Percentiles rank a stretch among this genome's conserved stretches.
phyloP scores from a whole-genome alignment of 495 filamentous ascomycete species.

The Astrocystis sublimbata region DNA sequence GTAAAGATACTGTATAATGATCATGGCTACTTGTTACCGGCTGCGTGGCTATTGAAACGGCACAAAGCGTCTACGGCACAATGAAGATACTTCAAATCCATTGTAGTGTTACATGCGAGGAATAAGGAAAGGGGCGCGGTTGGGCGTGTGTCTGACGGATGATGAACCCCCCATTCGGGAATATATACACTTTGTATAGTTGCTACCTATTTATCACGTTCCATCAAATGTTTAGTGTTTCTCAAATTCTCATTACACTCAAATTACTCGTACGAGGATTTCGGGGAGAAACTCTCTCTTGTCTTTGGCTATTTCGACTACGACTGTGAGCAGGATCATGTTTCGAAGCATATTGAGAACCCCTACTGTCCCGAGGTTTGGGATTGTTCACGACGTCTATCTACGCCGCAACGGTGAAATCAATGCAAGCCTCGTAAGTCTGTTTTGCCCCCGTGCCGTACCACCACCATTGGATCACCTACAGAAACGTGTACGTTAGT shows the following conservation, averaged over 20 bases:
- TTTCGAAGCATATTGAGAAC: not conserved
- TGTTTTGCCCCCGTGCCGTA: slow-evolving; percentile 65
- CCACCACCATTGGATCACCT: slow-evolving; percentile 72
- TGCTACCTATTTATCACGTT: slow-evolving; percentile 28
- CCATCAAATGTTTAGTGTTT: slow-evolving; percentile 25
- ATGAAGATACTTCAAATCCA: slow-evolving; percentile 24
- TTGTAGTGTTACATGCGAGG: slow-evolving; percentile 30
- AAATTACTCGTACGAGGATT: not conserved
- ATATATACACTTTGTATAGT: slow-evolving; percentile 34
- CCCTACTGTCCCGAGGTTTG: not conserved
- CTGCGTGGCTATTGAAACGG: slow-evolving; percentile 11
- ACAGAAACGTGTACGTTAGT: slow-evolving; percentile 4
- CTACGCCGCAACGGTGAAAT: slow-evolving; percentile 58
- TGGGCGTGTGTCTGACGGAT: slow-evolving; percentile 31
- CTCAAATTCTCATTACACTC: slow-evolving; percentile 15
- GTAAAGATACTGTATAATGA: slow-evolving; percentile 23
- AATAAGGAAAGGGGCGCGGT: slow-evolving; percentile 22
- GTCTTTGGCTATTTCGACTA: slow-evolving; percentile 1
- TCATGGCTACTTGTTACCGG: slow-evolving; percentile 1
- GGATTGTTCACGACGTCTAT: not conserved
- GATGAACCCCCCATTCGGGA: slow-evolving; percentile 35
- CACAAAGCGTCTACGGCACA: slow-evolving; percentile 2
- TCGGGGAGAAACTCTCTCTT: not conserved
- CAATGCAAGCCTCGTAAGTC: slow-evolving; percentile 73
- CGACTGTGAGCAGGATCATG: not conserved